These are phyloP conservation scores for Aspergillus versicolor DNA, from an alignment of 2,329 filamentous ascomycete species.

Conservation along the genomic window DNA sequence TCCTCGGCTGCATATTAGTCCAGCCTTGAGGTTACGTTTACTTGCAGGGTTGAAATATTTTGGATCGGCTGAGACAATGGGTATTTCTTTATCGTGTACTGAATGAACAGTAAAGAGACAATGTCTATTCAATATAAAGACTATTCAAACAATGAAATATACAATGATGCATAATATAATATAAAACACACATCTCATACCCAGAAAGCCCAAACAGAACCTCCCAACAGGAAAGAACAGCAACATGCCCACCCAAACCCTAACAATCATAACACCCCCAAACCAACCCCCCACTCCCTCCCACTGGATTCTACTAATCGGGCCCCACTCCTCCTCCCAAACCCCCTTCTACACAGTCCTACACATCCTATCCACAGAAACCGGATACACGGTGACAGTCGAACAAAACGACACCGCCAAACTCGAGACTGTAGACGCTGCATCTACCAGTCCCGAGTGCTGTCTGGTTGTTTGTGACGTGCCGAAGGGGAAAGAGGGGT, in stretches of 20 bases:
- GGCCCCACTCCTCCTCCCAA: neutral
- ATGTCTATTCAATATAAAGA: neutral
- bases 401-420: neutral
- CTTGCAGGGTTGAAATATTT: too few species aligned
- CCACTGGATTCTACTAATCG: neutral
- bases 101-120: too few species aligned
- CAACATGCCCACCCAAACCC: neutral
- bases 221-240: too few species aligned
- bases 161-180: too few species aligned
- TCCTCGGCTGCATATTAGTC: too few species aligned
- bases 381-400: neutral
- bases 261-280: neutral
- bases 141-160: neutral
- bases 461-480: neutral
- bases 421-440: neutral
- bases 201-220: too few species aligned
- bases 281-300: neutral
- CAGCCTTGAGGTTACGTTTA: too few species aligned
- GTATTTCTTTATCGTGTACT: too few species aligned
- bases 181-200: too few species aligned
- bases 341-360: neutral
- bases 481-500: neutral
- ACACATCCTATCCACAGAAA: neutral
- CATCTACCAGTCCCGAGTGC: rapidly evolving
- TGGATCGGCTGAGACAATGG: too few species aligned